Evolutionary conservation across 2,329 filamentous ascomycete genomes (phyloP).

Genomic region (Cladophialophora yegresii): DNA sequence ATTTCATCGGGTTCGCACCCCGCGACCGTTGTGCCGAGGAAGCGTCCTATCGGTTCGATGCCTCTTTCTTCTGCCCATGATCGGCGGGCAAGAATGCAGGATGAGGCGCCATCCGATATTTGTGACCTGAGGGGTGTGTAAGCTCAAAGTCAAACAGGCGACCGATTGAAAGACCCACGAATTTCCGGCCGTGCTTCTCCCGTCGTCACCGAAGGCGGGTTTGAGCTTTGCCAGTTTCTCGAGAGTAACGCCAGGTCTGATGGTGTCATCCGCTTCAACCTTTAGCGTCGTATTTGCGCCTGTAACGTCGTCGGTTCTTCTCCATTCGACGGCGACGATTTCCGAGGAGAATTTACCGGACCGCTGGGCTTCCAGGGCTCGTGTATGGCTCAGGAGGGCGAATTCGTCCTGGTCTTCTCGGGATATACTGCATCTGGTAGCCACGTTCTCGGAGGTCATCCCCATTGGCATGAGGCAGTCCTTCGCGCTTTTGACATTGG

Average conservation of each 20-base stretch:
- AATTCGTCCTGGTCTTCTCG: slow-evolving; percentile 80
- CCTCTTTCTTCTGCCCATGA: slow-evolving; percentile 81
- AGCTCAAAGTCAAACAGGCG: not conserved
- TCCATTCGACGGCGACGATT: slow-evolving; percentile 74
- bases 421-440: slow-evolving; percentile 80
- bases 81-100: slow-evolving; percentile 66
- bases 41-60: slow-evolving; percentile 90
- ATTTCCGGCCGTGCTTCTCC: slow-evolving; percentile 87
- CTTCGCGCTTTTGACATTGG: slow-evolving; percentile 53
- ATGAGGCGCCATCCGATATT: slow-evolving; percentile 23
- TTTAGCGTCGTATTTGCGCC: slow-evolving; percentile 76
- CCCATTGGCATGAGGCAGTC: slow-evolving; percentile 96
- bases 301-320: slow-evolving; percentile 75
- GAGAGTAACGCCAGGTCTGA: slow-evolving; percentile 82
- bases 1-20: slow-evolving; percentile 92
- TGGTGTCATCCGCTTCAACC: slow-evolving; percentile 83
- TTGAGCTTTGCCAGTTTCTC: slow-evolving; percentile 82
- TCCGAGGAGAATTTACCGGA: slow-evolving; percentile 90
- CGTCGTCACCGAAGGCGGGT: slow-evolving; percentile 85
- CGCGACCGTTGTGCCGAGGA: slow-evolving; percentile 84
- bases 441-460: slow-evolving; percentile 95
- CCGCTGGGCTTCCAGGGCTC: slow-evolving; percentile 88
- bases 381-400: slow-evolving; percentile 81
- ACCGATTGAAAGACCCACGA: slow-evolving; percentile 82
- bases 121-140: slow-evolving; percentile 38